Base-by-base conservation (phyloP, 176 grass and related monocot genomes). In the Miscanthus lutarioriparius region DNA sequence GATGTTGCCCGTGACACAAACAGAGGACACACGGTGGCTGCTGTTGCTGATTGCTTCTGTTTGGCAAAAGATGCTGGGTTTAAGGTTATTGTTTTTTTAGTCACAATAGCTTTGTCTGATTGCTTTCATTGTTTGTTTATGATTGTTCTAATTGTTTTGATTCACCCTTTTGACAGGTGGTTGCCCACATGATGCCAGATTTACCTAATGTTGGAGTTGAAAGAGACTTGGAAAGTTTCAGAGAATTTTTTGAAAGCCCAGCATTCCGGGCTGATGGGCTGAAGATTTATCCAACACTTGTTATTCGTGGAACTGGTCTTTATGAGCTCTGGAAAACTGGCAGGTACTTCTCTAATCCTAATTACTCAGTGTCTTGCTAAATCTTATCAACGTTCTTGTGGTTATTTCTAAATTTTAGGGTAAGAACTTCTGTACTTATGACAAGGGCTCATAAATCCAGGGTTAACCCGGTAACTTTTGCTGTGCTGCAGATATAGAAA, bases 41-140 rank as follows among this genome's bases (percentile, higher is more conserved):
- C 96, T 86, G 96, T 99, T 81, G 96, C 96, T 75, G 93, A 99
- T 80, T 99, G 93, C 78, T 99, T 99, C 87, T 96, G 91, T 84
- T 93, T 99, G 78, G 96, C 93, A 72, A 99, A 99, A 89, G 96
- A 99, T 96, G 96, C 96, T 69, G 96, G 96, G 62, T 99, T 99
- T 88, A 99, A 99, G 88, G 96, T 99, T 25, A 36, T 74, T 64
- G 26, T 40, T 80, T 54, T 2, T 16, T 44, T 5, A n/a, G 40
- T 43, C 22, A 53, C 45, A 69, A 69, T 8, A 67, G 27, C 32
- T 27, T 70, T 65, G 25, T 30, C 51, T 32, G 47, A n/a, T 85
- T 56, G 13, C 28, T 2, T 43, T 65, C 5, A 32, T 89, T 54
- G 53, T 27, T 80, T 75, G 9, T 20, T 63, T 74, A 70, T 72